phyloP scores from a whole-genome alignment of 164 flowering plant species.

The Umbilicus rupestris region DNA sequence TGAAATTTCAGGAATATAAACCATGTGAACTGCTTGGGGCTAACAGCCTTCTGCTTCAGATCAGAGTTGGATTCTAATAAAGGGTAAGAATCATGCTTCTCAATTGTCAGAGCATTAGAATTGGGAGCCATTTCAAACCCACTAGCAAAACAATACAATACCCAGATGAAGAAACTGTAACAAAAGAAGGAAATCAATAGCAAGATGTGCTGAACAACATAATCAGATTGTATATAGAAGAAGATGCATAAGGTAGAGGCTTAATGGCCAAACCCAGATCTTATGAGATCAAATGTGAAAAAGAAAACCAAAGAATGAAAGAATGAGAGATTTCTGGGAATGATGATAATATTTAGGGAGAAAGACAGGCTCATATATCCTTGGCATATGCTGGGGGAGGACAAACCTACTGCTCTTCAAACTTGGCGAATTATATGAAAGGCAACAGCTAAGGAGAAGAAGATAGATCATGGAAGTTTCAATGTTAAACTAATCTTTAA shows the following conservation, averaged over 20 bases:
- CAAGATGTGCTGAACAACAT: not conserved
- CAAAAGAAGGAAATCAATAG: slow-evolving; percentile 9
- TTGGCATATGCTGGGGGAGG: not conserved
- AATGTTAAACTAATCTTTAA: not conserved
- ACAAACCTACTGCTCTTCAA: slow-evolving; percentile 1
- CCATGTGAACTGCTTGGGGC: slow-evolving; percentile 55
- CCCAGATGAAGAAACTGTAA: not conserved
- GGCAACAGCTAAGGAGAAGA: slow-evolving; percentile 1
- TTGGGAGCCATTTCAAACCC: slow-evolving; percentile 44
- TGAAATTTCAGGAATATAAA: slow-evolving; percentile 45
- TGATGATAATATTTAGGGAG: not conserved
- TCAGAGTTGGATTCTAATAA: slow-evolving; percentile 25
- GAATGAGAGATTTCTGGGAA: not conserved
- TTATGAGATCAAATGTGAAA: not conserved
- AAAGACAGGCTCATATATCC: not conserved
- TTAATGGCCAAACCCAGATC: not conserved
- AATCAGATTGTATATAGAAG: not conserved
- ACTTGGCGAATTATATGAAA: slow-evolving; percentile 2
- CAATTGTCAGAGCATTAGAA: slow-evolving; percentile 40
- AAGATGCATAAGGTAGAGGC: not conserved
- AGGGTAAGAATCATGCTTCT: slow-evolving; percentile 34
- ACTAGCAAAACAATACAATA: not conserved
- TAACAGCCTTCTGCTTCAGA: slow-evolving; percentile 35
- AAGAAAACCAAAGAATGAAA: not conserved
- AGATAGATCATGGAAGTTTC: slow-evolving; percentile 6